Base-by-base conservation (phyloP, 2,329 filamentous ascomycete species). In the Gaeumannomyces tritici region DNA sequence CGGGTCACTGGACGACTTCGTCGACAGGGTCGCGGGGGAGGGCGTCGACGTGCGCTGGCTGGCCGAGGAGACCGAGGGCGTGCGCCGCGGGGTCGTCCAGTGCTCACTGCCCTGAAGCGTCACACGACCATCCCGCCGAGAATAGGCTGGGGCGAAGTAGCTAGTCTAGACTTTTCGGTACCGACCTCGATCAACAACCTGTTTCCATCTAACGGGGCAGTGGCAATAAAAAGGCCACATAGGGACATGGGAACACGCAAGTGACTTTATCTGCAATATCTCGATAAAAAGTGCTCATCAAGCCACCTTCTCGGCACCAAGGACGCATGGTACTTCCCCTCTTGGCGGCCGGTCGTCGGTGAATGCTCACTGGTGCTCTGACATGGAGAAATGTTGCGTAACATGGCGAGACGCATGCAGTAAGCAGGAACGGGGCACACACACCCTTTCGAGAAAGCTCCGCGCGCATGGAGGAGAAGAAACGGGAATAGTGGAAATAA, bases 1-100 rank as follows among this genome's bases (percentile, higher is more conserved):
- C 0, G 90, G 90, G 0, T 92, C 89, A 26, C 81, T 95, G 27
- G 88, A 91, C 71, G 89, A 90, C 66, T 91, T 95, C 67, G 76
- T 87, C 59, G 74, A 78, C 60, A 77, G 75, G 65, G 80, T 84
- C 55, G 75, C 75, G 62, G 74, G 71, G 0, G 77, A 77, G 51
- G 84, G 83, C 2, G 78, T 75, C 13, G 65, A 67, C 3, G 79
- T 88, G 47, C 73, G 77, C 55, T 76, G 78, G 59, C 66, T 88
- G 42, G 77, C 81, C 63, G 83, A 87, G 69, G 85, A 88, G 70
- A 76, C 77, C 0, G 81, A 84, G 58, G 85, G 85, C 1, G 85
- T 88, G 11, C 79, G 83, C 61, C 79, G 85, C 47, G 84, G 83
- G 27, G 84, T 88, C 4, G 83, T 88, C 33, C 76, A 75, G 56